Evolutionary conservation across 352 stramenopile species (phyloP).

Genomic region (Phytophthora parvispora): DNA sequence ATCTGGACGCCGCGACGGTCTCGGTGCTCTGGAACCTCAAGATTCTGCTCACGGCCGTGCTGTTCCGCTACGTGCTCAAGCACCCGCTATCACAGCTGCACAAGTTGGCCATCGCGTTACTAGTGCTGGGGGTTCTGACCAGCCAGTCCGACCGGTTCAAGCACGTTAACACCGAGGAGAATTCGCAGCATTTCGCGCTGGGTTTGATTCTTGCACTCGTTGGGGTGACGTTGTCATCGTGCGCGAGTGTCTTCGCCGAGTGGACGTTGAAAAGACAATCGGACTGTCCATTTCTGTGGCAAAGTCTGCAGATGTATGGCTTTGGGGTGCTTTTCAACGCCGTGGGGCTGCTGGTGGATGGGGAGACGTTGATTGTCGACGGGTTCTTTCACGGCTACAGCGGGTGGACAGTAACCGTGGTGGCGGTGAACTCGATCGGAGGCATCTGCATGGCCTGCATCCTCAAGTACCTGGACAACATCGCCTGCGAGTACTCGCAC

Average conservation of each 20-base stretch:
- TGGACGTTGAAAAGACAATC: constrained; percentile 85
- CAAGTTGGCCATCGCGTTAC: constrained; percentile 75
- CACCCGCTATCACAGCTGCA: constrained; percentile 72
- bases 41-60: constrained; percentile 85
- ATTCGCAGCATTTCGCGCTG: constrained; percentile 36
- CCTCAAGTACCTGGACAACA: constrained; percentile 92
- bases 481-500: constrained; percentile 87
- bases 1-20: constrained; percentile 85
- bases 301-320: constrained; percentile 82
- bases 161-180: neutral
- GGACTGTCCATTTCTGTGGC: constrained; percentile 80
- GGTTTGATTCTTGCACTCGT: constrained; percentile 70
- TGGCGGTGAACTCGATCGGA: constrained; percentile 81
- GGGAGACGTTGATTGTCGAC: constrained; percentile 8
- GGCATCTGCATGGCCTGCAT: constrained; percentile 86
- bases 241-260: constrained; percentile 87
- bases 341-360: constrained; percentile 55
- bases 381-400: constrained; percentile 88
- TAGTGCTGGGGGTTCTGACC: constrained; percentile 85
- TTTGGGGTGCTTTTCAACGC: constrained; percentile 86
- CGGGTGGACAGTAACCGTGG: constrained; percentile 72
- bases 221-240: constrained; percentile 83
- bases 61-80: constrained; percentile 87
- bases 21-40: constrained; percentile 92
- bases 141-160: constrained; percentile 73